Evolutionary conservation across 805 yeast species (phyloP).

Genomic region (Hemisphaericaspora nanyangensis): DNA sequence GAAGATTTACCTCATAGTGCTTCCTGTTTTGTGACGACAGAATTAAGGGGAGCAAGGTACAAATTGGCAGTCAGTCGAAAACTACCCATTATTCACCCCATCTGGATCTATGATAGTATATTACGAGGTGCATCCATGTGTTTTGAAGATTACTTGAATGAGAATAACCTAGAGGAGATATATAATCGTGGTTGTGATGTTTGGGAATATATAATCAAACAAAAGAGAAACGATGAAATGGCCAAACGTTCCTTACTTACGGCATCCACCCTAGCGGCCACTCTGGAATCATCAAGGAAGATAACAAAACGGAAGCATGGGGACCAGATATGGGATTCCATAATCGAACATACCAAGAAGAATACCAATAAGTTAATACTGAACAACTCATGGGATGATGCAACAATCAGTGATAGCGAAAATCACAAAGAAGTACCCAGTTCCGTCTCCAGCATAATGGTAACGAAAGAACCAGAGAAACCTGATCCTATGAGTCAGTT

Average conservation of each 20-base stretch:
- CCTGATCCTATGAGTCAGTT: constrained; percentile 16
- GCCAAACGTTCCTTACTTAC: neutral
- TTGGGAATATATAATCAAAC: constrained; percentile 26
- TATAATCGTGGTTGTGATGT: constrained; percentile 20
- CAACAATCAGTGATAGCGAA: constrained; percentile 8
- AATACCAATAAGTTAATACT: constrained; percentile 9
- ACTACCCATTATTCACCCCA: constrained; percentile 49
- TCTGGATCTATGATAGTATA: constrained; percentile 46
- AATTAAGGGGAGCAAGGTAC: constrained; percentile 48
- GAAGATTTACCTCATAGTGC: constrained; percentile 46
- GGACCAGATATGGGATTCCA: constrained; percentile 41
- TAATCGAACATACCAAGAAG: constrained; percentile 28
- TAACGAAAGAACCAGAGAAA: neutral
- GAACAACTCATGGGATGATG: constrained; percentile 25
- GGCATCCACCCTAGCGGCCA: neutral
- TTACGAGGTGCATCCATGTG: constrained; percentile 42
- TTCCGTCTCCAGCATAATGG: neutral
- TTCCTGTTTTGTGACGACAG: constrained; percentile 47
- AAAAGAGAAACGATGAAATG: neutral
- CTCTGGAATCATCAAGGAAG: neutral
- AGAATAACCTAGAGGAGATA: constrained; percentile 11
- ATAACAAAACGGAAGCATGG: constrained; percentile 12
- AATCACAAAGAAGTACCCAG: neutral
- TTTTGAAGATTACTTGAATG: constrained; percentile 36
- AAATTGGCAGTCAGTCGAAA: constrained; percentile 51